Percentiles rank a stretch among this genome's conserved stretches.
These are phyloP conservation scores for Spergularia azorica DNA, from an alignment of 179 eudicot genomes.

Conservation along the genomic window DNA sequence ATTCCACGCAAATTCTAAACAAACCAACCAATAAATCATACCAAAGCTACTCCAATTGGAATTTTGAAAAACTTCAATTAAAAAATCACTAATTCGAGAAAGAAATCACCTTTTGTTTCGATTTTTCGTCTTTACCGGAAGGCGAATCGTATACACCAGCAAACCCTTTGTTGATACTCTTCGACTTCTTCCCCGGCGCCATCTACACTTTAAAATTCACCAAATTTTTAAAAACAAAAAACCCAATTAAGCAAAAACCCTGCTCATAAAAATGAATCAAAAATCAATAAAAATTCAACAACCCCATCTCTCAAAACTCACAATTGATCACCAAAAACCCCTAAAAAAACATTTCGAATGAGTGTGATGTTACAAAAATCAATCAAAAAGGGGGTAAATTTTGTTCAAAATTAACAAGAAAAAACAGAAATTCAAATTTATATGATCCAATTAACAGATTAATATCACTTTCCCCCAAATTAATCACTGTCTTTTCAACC, in stretches of 20 bases:
- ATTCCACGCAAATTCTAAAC: not conserved
- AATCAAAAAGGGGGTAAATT: constrained; percentile 1
- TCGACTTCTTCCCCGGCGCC: constrained; percentile 34
- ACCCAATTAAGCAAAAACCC: not conserved
- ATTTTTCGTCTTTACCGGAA: constrained; percentile 32
- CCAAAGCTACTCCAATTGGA: not conserved
- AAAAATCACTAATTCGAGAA: not conserved
- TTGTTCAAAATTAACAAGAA: not conserved
- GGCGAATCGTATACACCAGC: constrained; percentile 24
- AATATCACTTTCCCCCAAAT: not conserved
- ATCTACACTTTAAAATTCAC: constrained; percentile 11
- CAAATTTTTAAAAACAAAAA: not conserved
- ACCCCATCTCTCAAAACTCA: not conserved
- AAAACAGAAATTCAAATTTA: not conserved
- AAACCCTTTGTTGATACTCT: constrained; percentile 29
- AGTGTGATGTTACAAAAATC: not conserved
- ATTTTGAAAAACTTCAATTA: not conserved
- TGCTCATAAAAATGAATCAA: not conserved
- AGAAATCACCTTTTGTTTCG: constrained; percentile 33
- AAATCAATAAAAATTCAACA: not conserved
- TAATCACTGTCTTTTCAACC: too few relatives aligned
- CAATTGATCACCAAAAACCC: constrained; percentile 7
- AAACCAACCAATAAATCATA: not conserved
- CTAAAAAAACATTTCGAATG: not conserved
- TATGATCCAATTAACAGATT: constrained; percentile 9